Base-by-base conservation (phyloP, 2,329 filamentous ascomycete species). In the Talaromyces sp. region DNA sequence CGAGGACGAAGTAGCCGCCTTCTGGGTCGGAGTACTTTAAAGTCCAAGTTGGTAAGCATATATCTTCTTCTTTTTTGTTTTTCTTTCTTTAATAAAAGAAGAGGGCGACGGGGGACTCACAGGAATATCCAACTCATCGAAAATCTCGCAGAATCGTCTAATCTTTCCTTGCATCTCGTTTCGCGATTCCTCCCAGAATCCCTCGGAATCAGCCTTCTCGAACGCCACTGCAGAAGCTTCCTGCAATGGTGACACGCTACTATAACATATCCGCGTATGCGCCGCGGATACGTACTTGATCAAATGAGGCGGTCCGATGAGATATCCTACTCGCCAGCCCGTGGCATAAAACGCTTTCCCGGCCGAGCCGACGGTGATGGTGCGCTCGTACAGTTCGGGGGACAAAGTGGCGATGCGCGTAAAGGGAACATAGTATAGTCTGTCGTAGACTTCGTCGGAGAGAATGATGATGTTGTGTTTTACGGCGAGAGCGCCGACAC, bases 331-430 rank as follows among this genome's bases (percentile, higher is more conserved):
- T 63, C 95, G 88, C 95, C 95, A 99, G 55, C 95, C 95, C 0
- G 95, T 99, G 62, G 91, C 92, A 73, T 98, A 98, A 78, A 99
- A 99, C 81, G 95, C 96, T 84, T 99, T 99, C 70, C 95, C 95
- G 1, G 92, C 95, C 0, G 92, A 96, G 21, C 95, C 95, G 33
- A 99, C 95, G 0, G 95, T 98, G 56, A 99, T 79, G 4, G 95
- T 98, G 68, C 96, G 83, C 63, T 86, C 86, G 69, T 92, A 92
- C 58, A 98, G 87, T 75, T 97, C 92, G 0, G 93, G 92, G 0
- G 92, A 96, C 18, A 99, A 81, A 0, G 92, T 97, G 25, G 91
- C 91, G 61, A 98, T 89, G 69, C 95, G 86, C 0, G 93, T 98
- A 74, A 98, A 99, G 0, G 93, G 93, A 1, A 92, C 91, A 74